Evolutionary conservation across 2,329 filamentous ascomycete genomes (phyloP).

Genomic region (Cladosporium velox): DNA sequence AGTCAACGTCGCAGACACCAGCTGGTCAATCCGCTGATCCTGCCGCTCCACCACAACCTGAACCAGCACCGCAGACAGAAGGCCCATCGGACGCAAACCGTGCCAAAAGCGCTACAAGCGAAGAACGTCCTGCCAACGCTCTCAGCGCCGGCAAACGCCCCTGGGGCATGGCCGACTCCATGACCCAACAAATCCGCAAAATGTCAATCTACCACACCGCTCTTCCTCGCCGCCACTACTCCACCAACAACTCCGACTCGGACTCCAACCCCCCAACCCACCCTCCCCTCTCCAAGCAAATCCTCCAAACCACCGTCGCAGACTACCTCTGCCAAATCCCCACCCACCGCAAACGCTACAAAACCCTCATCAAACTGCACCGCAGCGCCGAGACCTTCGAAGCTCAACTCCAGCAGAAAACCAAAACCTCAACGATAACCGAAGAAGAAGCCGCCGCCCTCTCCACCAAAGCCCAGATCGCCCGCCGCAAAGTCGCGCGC

Average conservation of each 20-base stretch:
- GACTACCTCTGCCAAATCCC: constrained; percentile 27
- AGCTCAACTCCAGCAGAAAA: background rate
- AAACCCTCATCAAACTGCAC: constrained; percentile 11
- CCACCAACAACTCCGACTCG: background rate
- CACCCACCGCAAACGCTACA: constrained; percentile 15
- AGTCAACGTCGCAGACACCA: background rate
- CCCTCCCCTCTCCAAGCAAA: background rate
- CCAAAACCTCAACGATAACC: background rate
- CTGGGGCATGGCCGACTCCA: background rate
- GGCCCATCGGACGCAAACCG: background rate
- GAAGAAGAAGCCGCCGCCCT: constrained; percentile 1
- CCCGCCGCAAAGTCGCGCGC: constrained; percentile 26
- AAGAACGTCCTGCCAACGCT: background rate
- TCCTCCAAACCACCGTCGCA: constrained; percentile 26
- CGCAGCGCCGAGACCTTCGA: background rate
- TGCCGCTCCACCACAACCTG: background rate
- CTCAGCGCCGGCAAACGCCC: background rate
- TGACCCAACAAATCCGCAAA: constrained; percentile 9
- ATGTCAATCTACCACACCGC: constrained; percentile 21
- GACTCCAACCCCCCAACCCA: background rate
- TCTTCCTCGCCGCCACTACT: constrained; percentile 16
- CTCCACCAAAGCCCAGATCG: constrained; percentile 10
- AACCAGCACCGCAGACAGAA: background rate
- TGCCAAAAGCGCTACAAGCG: background rate
- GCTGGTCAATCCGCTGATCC: background rate